These are phyloP conservation scores for Penicillium decumbens DNA, from an alignment of 2,329 filamentous ascomycete genomes.

Conservation along the genomic window DNA sequence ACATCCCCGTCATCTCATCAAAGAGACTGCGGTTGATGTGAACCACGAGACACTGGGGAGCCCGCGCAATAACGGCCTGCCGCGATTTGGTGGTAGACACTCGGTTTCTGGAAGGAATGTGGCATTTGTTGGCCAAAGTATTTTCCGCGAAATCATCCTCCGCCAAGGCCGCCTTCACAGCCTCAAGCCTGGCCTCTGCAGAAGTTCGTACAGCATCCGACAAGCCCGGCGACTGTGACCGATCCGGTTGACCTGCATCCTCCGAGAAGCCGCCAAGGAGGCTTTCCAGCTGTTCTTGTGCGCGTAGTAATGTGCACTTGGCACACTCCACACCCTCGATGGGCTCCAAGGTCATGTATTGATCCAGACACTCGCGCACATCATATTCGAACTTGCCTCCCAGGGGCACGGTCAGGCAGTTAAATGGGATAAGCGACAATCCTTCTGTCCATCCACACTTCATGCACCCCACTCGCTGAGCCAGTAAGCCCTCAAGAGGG, in stretches of 20 bases:
- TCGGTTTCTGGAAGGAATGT: constrained; percentile 62
- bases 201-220: constrained; percentile 40
- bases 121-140: constrained; percentile 60
- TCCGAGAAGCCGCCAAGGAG: constrained; percentile 42
- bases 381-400: constrained; percentile 63
- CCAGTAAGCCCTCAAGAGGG: constrained; percentile 80
- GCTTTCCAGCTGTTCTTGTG: constrained; percentile 51
- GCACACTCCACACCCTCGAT: constrained; percentile 88
- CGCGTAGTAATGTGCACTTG: constrained; percentile 73
- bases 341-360: constrained; percentile 76
- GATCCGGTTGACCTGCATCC: constrained; percentile 26
- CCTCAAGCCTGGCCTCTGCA: constrained; percentile 54
- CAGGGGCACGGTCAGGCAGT: constrained; percentile 82
- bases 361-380: constrained; percentile 72
- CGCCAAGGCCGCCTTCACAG: constrained; percentile 67
- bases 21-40: constrained; percentile 93
- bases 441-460: constrained; percentile 83
- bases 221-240: constrained; percentile 24
- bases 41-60: constrained; percentile 73
- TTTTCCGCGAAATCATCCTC: constrained; percentile 74
- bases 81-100: constrained; percentile 80
- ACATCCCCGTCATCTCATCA: constrained; percentile 71
- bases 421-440: constrained; percentile 86
- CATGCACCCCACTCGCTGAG: constrained; percentile 83
- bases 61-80: constrained; percentile 77